phyloP scores from a whole-genome alignment of 2,329 filamentous ascomycete species.

The Phialophora macrospora region DNA sequence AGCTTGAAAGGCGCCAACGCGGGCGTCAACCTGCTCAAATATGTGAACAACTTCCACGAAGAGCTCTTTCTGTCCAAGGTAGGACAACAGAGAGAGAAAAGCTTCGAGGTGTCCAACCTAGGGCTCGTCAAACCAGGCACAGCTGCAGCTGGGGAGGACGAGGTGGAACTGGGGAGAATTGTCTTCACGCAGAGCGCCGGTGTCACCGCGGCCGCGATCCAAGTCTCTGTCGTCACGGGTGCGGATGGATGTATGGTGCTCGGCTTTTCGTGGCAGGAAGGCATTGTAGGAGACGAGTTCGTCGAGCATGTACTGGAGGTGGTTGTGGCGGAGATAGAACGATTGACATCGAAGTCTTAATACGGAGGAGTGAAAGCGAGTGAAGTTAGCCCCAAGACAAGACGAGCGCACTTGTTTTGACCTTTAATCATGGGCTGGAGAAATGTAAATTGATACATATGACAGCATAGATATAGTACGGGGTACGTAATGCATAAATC shows the following conservation, averaged over 20 bases:
- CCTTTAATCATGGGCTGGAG: background rate
- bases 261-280: conserved; percentile 28
- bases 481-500: background rate
- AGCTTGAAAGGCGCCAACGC: conserved; percentile 44
- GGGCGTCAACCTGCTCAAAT: conserved; percentile 47
- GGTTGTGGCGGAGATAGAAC: conserved; percentile 7
- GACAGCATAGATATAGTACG: background rate
- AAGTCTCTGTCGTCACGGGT: conserved; percentile 51
- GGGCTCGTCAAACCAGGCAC: conserved; percentile 44
- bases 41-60: conserved; percentile 48
- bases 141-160: conserved; percentile 13
- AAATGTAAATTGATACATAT: background rate
- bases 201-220: conserved; percentile 47
- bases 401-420: too few relatives aligned
- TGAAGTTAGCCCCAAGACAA: too few relatives aligned
- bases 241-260: conserved; percentile 50
- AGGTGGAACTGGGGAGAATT: conserved; percentile 45
- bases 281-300: conserved; percentile 22
- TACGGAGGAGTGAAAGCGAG: background rate
- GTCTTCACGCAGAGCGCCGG: conserved; percentile 54
- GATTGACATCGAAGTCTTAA: background rate
- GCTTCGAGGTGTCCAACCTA: conserved; percentile 55
- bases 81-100: conserved; percentile 47
- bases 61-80: conserved; percentile 46
- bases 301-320: conserved; percentile 8